These are phyloP conservation scores for Scheffersomyces stipitis DNA, from an alignment of 805 yeast genomes.

Conservation along the genomic window DNA sequence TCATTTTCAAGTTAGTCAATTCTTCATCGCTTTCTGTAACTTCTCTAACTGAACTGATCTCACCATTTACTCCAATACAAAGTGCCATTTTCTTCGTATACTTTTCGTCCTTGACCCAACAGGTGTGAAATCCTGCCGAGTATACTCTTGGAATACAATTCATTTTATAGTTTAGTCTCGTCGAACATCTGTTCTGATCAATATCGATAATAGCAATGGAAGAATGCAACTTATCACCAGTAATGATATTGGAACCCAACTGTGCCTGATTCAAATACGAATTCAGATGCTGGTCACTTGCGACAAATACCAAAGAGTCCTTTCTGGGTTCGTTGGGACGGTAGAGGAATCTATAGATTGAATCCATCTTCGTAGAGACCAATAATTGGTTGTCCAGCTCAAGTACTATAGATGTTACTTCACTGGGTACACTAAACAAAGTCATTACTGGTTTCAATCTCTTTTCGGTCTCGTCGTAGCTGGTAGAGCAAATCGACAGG, in stretches of 20 bases:
- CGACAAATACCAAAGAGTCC: constrained; percentile 12
- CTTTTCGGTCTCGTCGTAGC: constrained; percentile 32
- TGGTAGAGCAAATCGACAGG: constrained; percentile 27
- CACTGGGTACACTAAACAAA: constrained; percentile 30
- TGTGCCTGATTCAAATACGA: constrained; percentile 30
- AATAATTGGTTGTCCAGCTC: constrained; percentile 15
- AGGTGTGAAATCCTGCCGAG: constrained; percentile 17
- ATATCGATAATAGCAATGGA: constrained; percentile 26
- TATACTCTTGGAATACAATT: constrained; percentile 35
- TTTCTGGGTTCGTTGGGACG: constrained; percentile 3
- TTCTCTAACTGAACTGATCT: constrained; percentile 21
- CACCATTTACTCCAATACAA: constrained; percentile 40
- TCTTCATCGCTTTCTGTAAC: constrained; percentile 12
- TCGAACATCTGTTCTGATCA: constrained; percentile 4
- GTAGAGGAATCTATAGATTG: constrained; percentile 29
- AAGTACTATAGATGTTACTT: constrained; percentile 24
- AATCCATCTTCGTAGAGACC: constrained; percentile 36
- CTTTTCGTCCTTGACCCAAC: constrained; percentile 16
- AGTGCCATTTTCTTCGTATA: constrained; percentile 12
- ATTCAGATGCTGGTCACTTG: constrained; percentile 35
- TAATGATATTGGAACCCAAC: constrained; percentile 20
- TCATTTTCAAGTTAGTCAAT: constrained; percentile 10
- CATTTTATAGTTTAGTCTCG: constrained; percentile 16
- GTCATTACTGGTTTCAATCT: constrained; percentile 26
- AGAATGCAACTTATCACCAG: constrained; percentile 38